These are phyloP conservation scores for Dalbergia cultrata DNA, from an alignment of 306 rosid species.

Conservation along the genomic window DNA sequence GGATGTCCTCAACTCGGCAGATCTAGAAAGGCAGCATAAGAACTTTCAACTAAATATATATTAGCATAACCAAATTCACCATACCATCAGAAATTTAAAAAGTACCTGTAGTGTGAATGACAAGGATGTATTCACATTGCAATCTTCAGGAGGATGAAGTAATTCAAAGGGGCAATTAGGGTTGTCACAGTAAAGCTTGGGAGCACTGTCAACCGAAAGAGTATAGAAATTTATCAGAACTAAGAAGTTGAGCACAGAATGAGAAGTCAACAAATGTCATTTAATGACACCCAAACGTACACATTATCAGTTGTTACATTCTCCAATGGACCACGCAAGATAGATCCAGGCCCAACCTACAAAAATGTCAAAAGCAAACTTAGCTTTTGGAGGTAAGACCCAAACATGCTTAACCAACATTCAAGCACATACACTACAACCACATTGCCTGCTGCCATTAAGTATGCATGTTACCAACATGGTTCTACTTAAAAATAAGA, in stretches of 20 bases:
- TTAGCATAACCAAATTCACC: constrained; percentile 35
- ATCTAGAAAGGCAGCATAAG: constrained; percentile 63
- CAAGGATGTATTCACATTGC: constrained; percentile 94
- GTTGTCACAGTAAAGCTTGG: constrained; percentile 80
- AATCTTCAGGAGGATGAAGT: constrained; percentile 96
- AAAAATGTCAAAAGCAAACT: constrained; percentile 44
- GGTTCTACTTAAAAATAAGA: constrained; percentile 17
- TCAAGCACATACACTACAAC: constrained; percentile 21
- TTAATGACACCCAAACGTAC: constrained; percentile 64
- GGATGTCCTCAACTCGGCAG: constrained; percentile 94
- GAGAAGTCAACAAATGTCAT: constrained; percentile 41
- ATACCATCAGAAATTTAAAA: constrained; percentile 32
- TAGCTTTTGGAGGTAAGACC: constrained; percentile 16
- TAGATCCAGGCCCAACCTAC: constrained; percentile 96
- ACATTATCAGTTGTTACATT: constrained; percentile 78
- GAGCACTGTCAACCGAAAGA: constrained; percentile 69
- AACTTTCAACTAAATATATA: constrained; percentile 40
- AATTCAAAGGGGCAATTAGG: constrained; percentile 82
- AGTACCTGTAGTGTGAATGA: constrained; percentile 96
- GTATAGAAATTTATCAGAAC: constrained; percentile 39
- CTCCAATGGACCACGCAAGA: constrained; percentile 94
- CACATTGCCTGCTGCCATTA: neutral
- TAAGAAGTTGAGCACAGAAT: constrained; percentile 23
- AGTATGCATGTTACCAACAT: constrained; percentile 31
- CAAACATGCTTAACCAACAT: constrained; percentile 27